phyloP scores from a whole-genome alignment of 805 yeast genomes.

The Cyberlindnera suaveolens region DNA sequence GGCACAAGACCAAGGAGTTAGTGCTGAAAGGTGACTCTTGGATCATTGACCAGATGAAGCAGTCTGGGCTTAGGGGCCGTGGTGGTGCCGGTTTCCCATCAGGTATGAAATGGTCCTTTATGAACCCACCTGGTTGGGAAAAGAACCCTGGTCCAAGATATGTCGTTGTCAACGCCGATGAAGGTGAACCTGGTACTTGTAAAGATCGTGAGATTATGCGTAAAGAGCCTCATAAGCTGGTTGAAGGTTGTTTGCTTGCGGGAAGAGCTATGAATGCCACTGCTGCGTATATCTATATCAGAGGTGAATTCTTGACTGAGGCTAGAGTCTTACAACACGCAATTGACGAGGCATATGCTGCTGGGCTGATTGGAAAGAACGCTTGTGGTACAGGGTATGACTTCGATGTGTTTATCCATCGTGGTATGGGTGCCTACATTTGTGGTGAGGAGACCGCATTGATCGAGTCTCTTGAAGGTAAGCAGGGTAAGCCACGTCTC shows the following conservation, averaged over 20 bases:
- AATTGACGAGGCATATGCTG: constrained; percentile 80
- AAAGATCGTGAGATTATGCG: constrained; percentile 88
- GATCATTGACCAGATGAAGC: constrained; percentile 84
- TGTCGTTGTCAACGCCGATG: constrained; percentile 87
- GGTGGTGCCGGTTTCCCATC: constrained; percentile 95
- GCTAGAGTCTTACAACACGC: constrained; percentile 69
- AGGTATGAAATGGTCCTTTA: constrained; percentile 87
- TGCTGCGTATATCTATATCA: constrained; percentile 85
- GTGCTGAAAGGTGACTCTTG: constrained; percentile 78
- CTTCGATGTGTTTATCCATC: constrained; percentile 78
- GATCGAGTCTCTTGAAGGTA: constrained; percentile 85
- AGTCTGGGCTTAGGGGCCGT: constrained; percentile 82
- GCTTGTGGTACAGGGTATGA: constrained; percentile 86
- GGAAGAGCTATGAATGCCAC: constrained; percentile 93
- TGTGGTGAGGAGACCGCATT: constrained; percentile 92
- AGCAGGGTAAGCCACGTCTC: constrained; percentile 89
- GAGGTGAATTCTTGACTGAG: constrained; percentile 88
- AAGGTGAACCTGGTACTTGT: constrained; percentile 94
- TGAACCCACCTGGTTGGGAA: constrained; percentile 96
- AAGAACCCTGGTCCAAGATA: constrained; percentile 86
- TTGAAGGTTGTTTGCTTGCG: constrained; percentile 86
- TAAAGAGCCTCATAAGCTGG: constrained; percentile 86
- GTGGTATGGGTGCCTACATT: constrained; percentile 91
- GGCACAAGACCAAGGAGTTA: constrained; percentile 88
- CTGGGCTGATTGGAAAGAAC: constrained; percentile 74